These are phyloP conservation scores for Bimuria novae-zelandiae DNA, from an alignment of 2,329 filamentous ascomycete genomes.

Conservation along the genomic window DNA sequence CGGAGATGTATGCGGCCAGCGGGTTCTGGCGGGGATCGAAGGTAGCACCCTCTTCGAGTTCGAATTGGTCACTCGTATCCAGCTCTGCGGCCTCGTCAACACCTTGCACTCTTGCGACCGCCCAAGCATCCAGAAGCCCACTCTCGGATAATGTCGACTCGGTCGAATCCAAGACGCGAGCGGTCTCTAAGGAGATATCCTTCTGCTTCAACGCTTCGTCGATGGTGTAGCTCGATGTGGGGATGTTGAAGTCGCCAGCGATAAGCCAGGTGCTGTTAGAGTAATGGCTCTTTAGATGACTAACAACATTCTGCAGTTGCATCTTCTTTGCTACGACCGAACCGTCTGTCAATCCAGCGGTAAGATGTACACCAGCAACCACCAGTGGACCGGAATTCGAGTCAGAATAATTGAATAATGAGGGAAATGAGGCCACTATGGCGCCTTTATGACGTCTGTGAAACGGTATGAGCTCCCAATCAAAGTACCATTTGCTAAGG, in stretches of 20 bases:
- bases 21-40: conserved; percentile 64
- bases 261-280: conserved; percentile 58
- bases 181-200: conserved; percentile 58
- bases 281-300: conserved; percentile 52
- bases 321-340: conserved; percentile 61
- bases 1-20: conserved; percentile 59
- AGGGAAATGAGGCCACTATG: conserved; percentile 53
- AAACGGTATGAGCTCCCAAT: conserved; percentile 61
- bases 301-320: conserved; percentile 59
- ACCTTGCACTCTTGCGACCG: conserved; percentile 50
- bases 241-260: conserved; percentile 68
- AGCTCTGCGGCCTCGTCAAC: conserved; percentile 45
- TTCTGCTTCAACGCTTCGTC: conserved; percentile 57
- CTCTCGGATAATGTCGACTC: conserved; percentile 53
- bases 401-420: conserved; percentile 34
- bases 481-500: conserved; percentile 60
- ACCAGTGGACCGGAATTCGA: conserved; percentile 49
- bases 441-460: conserved; percentile 63
- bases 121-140: conserved; percentile 60
- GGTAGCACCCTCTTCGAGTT: conserved; percentile 68
- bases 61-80: conserved; percentile 46
- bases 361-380: conserved; percentile 65
- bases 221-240: conserved; percentile 63
- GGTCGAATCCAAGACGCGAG: conserved; percentile 50
- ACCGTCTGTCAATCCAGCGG: conserved; percentile 63